Conservation (phyloP, 1,284 basidiomycete species). For the Vanrija pseudolonga region DNA sequence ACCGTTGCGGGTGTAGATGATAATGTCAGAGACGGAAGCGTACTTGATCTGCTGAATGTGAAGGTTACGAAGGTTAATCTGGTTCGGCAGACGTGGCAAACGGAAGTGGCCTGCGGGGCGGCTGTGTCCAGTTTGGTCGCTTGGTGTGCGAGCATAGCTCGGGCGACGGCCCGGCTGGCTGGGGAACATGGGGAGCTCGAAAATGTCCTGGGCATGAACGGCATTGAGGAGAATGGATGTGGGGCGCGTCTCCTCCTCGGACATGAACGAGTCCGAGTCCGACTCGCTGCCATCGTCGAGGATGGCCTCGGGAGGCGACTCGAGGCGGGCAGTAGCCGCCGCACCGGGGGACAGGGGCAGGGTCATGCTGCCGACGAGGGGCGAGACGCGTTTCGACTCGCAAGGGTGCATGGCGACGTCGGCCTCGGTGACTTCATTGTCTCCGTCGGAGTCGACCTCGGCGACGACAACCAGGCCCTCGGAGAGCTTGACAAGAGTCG, state of each 20-base stretch:
- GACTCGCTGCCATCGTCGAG: constrained; percentile 4
- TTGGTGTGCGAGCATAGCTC: constrained; percentile 5
- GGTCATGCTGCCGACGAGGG: constrained; percentile 1
- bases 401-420: constrained; percentile 47
- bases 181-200: constrained; percentile 37
- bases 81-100: constrained; percentile 36
- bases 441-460: constrained; percentile 3
- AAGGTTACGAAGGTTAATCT: constrained; percentile 48
- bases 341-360: no score
- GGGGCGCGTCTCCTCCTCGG: constrained; percentile 30
- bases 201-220: constrained; percentile 44
- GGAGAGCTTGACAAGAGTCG: neutral
- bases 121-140: neutral
- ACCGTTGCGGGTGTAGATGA: constrained; percentile 69
- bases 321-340: no score
- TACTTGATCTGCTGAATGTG: constrained; percentile 64
- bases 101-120: constrained; percentile 29
- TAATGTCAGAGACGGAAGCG: constrained; percentile 80
- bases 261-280: constrained; percentile 11
- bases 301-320: neutral
- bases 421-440: constrained; percentile 2
- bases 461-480: constrained; percentile 1
- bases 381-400: constrained; percentile 31
- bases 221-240: constrained; percentile 45
- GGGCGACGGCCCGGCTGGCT: constrained; percentile 10